phyloP scores from a whole-genome alignment of 116 monocot species.

The Trichopus zeylanicus region DNA sequence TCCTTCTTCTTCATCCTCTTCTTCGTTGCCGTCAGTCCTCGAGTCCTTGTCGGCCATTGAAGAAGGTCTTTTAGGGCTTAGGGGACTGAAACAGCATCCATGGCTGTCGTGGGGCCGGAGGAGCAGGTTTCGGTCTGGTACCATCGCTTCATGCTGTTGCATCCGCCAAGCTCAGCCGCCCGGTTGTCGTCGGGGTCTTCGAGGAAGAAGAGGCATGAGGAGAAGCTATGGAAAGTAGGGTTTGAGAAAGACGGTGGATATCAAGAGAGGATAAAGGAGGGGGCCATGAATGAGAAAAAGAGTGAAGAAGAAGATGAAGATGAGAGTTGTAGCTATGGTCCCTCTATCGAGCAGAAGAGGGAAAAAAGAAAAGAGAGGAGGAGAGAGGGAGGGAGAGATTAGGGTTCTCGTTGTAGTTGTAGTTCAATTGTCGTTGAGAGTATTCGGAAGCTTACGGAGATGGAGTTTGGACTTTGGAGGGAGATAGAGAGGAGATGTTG shows the following conservation, averaged over 20 bases:
- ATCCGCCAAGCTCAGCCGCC: not conserved
- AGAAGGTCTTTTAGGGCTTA: not conserved
- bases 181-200: not conserved
- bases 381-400: not conserved
- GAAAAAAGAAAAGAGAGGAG: not conserved
- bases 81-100: constrained; percentile 18
- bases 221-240: too few species aligned
- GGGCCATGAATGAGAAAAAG: not conserved
- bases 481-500: too few species aligned
- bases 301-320: not conserved
- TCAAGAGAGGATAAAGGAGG: too few species aligned
- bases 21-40: not conserved
- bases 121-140: constrained; percentile 35
- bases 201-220: too few species aligned
- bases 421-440: too few species aligned
- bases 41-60: constrained; percentile 17
- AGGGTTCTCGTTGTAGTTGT: too few species aligned
- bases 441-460: too few species aligned
- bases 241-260: too few species aligned
- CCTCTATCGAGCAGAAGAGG: not conserved
- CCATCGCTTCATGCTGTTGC: constrained; percentile 28
- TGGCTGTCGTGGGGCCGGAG: constrained; percentile 39
- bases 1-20: constrained; percentile 4
- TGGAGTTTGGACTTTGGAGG: too few species aligned
- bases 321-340: too few species aligned